Evolutionary conservation across 345 rosid genomes (phyloP).

Genomic region (Clarkia xantiana): DNA sequence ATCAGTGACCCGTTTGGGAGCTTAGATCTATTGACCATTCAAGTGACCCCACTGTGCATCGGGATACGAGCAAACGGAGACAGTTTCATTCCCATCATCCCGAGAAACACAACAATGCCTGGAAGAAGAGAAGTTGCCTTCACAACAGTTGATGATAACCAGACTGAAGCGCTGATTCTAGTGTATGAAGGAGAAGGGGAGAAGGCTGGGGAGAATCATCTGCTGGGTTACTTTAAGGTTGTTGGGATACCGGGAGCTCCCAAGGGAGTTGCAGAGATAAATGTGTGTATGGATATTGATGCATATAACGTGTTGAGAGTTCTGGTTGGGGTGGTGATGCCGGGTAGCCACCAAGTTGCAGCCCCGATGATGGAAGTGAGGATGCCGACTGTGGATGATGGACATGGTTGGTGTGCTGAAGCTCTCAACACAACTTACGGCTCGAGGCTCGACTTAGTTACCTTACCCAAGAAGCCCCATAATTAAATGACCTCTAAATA

Average conservation of each 20-base stretch:
- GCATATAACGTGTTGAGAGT: slow-evolving; percentile 50
- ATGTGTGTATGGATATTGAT: slow-evolving; percentile 83
- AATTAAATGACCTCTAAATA: neutral
- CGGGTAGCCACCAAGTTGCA: slow-evolving; percentile 39
- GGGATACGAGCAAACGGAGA: slow-evolving; percentile 54
- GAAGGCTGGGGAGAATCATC: slow-evolving; percentile 51
- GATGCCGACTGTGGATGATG: slow-evolving; percentile 84
- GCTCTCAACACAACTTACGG: slow-evolving; percentile 49
- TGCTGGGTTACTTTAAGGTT: slow-evolving; percentile 79
- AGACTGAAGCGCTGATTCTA: slow-evolving; percentile 51
- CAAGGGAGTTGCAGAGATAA: slow-evolving; percentile 73
- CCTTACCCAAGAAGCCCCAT: slow-evolving; percentile 37
- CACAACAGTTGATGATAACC: slow-evolving; percentile 55
- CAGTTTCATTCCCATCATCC: slow-evolving; percentile 47
- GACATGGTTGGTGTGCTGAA: slow-evolving; percentile 74
- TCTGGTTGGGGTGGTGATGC: slow-evolving; percentile 51
- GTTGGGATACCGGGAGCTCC: slow-evolving; percentile 51
- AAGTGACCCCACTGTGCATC: slow-evolving; percentile 50
- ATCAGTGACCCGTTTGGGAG: slow-evolving; percentile 65
- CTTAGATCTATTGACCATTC: slow-evolving; percentile 75
- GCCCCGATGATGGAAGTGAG: slow-evolving; percentile 70
- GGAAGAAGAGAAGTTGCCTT: slow-evolving; percentile 54
- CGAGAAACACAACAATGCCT: slow-evolving; percentile 60
- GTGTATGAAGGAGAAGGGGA: slow-evolving; percentile 79
- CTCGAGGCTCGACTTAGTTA: slow-evolving; percentile 38